phyloP scores from a whole-genome alignment of 345 rosid species.

The Sisymbrium irio region DNA sequence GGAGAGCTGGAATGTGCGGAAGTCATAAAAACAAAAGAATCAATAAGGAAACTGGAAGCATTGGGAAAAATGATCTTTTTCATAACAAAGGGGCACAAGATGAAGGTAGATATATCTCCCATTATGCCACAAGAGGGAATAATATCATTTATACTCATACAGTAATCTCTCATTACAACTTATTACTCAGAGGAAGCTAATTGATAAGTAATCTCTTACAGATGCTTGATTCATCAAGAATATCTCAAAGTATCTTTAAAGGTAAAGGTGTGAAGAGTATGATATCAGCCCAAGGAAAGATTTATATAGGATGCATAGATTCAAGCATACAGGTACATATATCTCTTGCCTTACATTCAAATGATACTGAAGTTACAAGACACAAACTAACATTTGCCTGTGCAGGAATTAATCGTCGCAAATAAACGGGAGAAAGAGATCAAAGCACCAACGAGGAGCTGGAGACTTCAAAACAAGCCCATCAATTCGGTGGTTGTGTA shows the following conservation, averaged over 20 bases:
- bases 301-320: slow-evolving; percentile 73
- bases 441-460: slow-evolving; percentile 61
- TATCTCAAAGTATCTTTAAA: slow-evolving; percentile 49
- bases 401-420: slow-evolving; percentile 53
- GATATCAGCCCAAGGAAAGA: slow-evolving; percentile 60
- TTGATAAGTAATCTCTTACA: slow-evolving; percentile 25
- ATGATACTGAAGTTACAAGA: slow-evolving; percentile 5
- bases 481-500: slow-evolving; percentile 59
- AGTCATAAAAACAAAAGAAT: slow-evolving; percentile 61
- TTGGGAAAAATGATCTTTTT: slow-evolving; percentile 47
- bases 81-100: slow-evolving; percentile 52
- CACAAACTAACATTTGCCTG: slow-evolving; percentile 1
- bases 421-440: slow-evolving; percentile 68
- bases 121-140: not conserved
- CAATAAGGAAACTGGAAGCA: slow-evolving; percentile 56
- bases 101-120: slow-evolving; percentile 52
- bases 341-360: not conserved
- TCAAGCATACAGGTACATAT: slow-evolving; percentile 77
- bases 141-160: not conserved
- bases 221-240: slow-evolving; percentile 69
- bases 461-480: slow-evolving; percentile 69
- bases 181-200: not conserved
- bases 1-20: slow-evolving; percentile 65
- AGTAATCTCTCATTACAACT: not conserved
- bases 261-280: slow-evolving; percentile 63